A percentile compares a stretch with the other conserved stretches of the same genome.
Conservation (phyloP, 352 stramenopile species). For the Blastocystis sp. region DNA sequence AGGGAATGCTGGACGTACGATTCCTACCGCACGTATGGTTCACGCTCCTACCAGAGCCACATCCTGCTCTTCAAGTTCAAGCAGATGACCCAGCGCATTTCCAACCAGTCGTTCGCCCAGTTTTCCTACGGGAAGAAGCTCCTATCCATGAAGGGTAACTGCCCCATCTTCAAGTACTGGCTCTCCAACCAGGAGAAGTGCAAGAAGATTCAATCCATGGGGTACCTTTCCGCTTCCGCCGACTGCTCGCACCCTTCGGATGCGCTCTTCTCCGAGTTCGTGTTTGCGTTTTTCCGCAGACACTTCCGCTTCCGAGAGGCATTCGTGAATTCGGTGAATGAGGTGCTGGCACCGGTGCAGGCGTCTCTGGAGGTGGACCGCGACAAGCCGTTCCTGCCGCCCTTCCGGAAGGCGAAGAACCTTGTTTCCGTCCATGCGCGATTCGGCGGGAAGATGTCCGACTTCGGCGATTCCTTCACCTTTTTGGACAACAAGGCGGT, state of each 20-base stretch:
- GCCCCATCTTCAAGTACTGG: constrained; percentile 58
- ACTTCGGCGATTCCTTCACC: constrained; percentile 8
- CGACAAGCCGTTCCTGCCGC: not conserved
- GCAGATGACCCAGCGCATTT: not conserved
- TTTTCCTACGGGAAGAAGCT: not conserved
- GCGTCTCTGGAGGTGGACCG: not conserved
- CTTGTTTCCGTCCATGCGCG: constrained; percentile 36
- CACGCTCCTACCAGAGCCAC: too few relatives aligned
- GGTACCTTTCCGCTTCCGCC: not conserved
- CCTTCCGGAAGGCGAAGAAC: constrained; percentile 29
- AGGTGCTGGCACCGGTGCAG: not conserved
- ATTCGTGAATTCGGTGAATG: not conserved
- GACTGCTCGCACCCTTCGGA: not conserved
- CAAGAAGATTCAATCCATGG: not conserved
- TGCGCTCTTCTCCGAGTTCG: not conserved
- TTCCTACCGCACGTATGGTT: not conserved
- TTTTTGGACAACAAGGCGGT: not conserved
- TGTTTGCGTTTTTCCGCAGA: not conserved
- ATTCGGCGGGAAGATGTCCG: constrained; percentile 7
- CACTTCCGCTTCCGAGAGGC: constrained; percentile 1
- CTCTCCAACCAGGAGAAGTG: not conserved
- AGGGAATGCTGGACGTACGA: constrained; percentile 14
- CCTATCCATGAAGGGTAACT: constrained; percentile 33
- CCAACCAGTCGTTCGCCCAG: not conserved
- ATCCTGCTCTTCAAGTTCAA: not conserved